Conservation (phyloP, 257 asterid species). For the Paulownia fortunei region DNA sequence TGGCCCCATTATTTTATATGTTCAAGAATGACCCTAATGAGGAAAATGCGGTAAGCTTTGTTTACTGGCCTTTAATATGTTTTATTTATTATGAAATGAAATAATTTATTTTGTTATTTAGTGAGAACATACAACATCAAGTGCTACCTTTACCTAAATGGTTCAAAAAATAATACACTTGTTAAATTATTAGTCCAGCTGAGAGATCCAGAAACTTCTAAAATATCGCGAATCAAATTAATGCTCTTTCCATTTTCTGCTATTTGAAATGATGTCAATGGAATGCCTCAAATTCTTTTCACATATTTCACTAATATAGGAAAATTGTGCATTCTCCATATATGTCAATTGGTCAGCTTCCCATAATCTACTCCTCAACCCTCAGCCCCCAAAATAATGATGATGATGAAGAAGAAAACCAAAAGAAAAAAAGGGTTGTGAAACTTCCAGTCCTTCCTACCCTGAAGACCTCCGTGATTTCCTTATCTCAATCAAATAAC, state of each 20-base stretch:
- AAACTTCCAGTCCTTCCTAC: not conserved
- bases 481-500: not conserved
- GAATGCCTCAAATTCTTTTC: not conserved
- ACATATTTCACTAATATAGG: not conserved
- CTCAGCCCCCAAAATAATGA: not conserved
- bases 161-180: not conserved
- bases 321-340: not conserved
- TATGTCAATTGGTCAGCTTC: not conserved
- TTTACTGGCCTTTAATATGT: conserved; percentile 15
- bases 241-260: conserved; percentile 21
- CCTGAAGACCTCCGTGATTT: not conserved
- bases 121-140: not conserved
- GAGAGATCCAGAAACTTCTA: conserved; percentile 6
- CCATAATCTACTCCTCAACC: not conserved
- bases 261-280: conserved; percentile 14
- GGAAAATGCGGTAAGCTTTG: conserved; percentile 67
- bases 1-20: conserved; percentile 85
- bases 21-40: conserved; percentile 80
- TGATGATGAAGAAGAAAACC: not conserved
- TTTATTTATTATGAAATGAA: conserved; percentile 11
- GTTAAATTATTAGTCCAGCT: conserved; percentile 17
- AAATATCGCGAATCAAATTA: not conserved
- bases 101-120: not conserved
- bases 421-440: not conserved
- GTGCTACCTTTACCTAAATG: not conserved